Evolutionary conservation across 768 basidiomycete genomes (phyloP).

Genomic region (Mycena haematopus): DNA sequence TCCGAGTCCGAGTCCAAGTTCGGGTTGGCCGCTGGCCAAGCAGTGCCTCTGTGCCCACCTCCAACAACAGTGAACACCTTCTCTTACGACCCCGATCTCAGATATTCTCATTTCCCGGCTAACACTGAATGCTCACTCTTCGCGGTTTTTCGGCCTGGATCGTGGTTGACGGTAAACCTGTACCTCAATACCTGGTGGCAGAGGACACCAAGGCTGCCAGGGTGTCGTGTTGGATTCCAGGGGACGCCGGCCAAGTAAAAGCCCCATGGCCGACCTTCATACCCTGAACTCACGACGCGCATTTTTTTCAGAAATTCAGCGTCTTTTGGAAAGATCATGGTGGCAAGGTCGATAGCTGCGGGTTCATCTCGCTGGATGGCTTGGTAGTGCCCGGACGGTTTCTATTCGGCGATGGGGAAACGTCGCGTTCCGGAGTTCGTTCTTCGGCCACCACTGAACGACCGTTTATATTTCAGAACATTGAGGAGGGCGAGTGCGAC

Average conservation of each 20-base stretch:
- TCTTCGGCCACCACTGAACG: constrained; percentile 57
- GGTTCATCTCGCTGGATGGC: constrained; percentile 71
- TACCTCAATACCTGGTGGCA: constrained; percentile 64
- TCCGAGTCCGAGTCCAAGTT: background rate
- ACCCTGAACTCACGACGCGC: constrained; percentile 5
- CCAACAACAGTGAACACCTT: background rate
- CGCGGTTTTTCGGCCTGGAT: constrained; percentile 78
- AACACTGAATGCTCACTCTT: constrained; percentile 53
- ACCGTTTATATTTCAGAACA: constrained; percentile 64
- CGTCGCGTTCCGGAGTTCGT: constrained; percentile 60
- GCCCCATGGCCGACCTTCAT: background rate
- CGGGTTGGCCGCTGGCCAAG: constrained; percentile 13
- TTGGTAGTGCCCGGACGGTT: constrained; percentile 67
- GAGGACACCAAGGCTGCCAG: constrained; percentile 50
- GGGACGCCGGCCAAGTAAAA: constrained; percentile 61
- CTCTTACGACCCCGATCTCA: too few relatives aligned
- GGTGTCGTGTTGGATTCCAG: constrained; percentile 74
- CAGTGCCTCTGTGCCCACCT: background rate
- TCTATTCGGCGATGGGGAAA: constrained; percentile 59
- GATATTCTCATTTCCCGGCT: background rate
- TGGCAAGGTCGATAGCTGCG: constrained; percentile 57
- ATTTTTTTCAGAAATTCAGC: constrained; percentile 53
- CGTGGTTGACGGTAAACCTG: constrained; percentile 50
- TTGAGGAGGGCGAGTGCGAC: constrained; percentile 45
- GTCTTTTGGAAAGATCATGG: constrained; percentile 73